Base-by-base conservation (phyloP, 345 rosid genomes). In the Murraya paniculata region DNA sequence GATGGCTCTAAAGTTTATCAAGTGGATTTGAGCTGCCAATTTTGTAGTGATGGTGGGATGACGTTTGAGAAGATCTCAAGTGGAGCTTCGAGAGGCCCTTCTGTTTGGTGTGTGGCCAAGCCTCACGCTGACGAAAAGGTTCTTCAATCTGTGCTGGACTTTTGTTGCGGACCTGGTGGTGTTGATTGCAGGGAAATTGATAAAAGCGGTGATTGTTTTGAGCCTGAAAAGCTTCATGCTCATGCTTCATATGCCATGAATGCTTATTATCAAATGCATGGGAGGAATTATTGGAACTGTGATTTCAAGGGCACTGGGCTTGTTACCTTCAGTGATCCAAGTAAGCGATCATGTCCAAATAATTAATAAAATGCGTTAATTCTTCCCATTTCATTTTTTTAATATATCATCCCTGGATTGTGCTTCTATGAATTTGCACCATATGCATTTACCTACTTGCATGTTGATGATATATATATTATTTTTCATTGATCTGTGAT, bases 211-310 rank as follows among this genome's bases (percentile, higher is more conserved):
- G 83, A 78, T 30, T 89, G 94, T 70, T 91, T 77, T 71, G 81
- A 76, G 6, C 88, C 91, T 4, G 82, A 84, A 50, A 91, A 85
- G 84, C 69, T 91, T n/a, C 90, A 89, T 68, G 91, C 94, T 0
- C 94, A 86, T 75, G 91, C 94, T 3, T 91, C 92, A 7, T 88
- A 72, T 75, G 91, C 92, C 79, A 89, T 91, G 92, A 91, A 91
- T 80, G 85, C 88, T 35, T 89, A 91, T 75, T 88, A 91, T 73
- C 92, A 89, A 72, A 89, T 89, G 85, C 94, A 88, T 67, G 94
- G 94, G 1, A 88, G 94, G 76, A 91, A 89, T 77, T 89, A 91
- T 72, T 91, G 94, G 94, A 91, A 91, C 77, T 91, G 92, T 60
- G 91, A 89, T 80, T 91, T 91, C 84, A 89, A 89, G 75, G 94